A percentile compares a stretch with the other conserved stretches of the same genome.
Evolutionary conservation across 2,329 filamentous ascomycete species (phyloP).

Genomic region (Monilinia vaccinii-corymbosi): DNA sequence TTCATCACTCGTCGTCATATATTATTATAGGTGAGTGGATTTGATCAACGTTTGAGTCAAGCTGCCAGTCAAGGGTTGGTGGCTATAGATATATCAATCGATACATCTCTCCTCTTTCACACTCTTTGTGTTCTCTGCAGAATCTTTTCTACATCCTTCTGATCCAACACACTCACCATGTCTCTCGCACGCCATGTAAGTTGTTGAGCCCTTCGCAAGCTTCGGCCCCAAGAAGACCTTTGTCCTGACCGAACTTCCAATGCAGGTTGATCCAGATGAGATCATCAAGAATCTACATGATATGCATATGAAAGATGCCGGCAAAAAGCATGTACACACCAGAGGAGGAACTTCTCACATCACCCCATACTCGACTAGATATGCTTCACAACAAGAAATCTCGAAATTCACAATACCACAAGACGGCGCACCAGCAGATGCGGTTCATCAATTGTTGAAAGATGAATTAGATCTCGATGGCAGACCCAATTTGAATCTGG

Average conservation of each 20-base stretch:
- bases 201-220: conserved; percentile 9
- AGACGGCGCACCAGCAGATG: conserved; percentile 49
- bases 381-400: conserved; percentile 44
- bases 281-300: conserved; percentile 45
- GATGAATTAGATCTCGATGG: conserved; percentile 58
- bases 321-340: conserved; percentile 30
- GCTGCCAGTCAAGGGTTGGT: background rate
- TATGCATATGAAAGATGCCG: conserved; percentile 32
- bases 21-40: background rate
- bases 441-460: conserved; percentile 55
- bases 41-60: background rate
- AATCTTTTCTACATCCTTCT: background rate
- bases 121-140: background rate
- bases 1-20: background rate
- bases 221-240: background rate
- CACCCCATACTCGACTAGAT: conserved; percentile 49
- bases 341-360: conserved; percentile 40
- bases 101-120: background rate
- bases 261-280: conserved; percentile 46
- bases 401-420: conserved; percentile 51
- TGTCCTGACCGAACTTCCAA: background rate
- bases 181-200: conserved; percentile 41
- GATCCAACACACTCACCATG: conserved; percentile 30
- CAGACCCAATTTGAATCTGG: conserved; percentile 58
- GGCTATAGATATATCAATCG: background rate